Percentiles rank a stretch among this genome's conserved stretches.
Conservation (phyloP, 23 red algal species). For the Gracilaria domingensis region DNA sequence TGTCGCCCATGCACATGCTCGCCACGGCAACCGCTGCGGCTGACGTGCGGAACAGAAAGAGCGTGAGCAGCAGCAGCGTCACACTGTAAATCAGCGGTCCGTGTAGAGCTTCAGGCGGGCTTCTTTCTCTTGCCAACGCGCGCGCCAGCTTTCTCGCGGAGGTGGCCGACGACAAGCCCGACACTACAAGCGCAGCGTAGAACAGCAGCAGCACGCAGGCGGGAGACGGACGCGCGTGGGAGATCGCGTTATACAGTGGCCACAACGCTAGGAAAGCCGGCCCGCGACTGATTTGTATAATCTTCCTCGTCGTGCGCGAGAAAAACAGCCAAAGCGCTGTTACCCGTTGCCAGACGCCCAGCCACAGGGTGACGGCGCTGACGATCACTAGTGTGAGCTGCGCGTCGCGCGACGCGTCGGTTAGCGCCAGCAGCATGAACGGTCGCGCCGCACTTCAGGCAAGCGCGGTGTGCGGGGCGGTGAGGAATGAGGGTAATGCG, state of each 20-base stretch:
- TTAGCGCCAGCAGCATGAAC: neutral
- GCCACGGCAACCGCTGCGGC: neutral
- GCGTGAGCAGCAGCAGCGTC: slow-evolving; percentile 3
- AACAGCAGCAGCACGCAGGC: slow-evolving; percentile 5
- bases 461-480: neutral
- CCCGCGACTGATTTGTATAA: slow-evolving; percentile 23
- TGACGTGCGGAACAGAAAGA: neutral
- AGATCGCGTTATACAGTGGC: neutral
- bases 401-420: neutral
- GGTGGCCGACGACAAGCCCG: neutral
- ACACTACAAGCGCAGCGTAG: neutral
- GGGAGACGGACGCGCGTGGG: neutral
- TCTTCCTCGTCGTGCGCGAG: slow-evolving; percentile 23
- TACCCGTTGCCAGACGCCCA: slow-evolving; percentile 18
- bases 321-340: neutral
- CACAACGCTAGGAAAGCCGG: slow-evolving; percentile 22
- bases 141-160: neutral
- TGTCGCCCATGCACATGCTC: slow-evolving; percentile 39
- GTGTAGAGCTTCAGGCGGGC: too few species aligned
- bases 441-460: too few species aligned
- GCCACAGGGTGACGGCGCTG: neutral
- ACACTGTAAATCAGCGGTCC: slow-evolving; percentile 22
- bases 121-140: neutral
- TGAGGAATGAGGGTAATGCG: too few species aligned
- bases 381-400: neutral